Evolutionary conservation across 225 moss, liverwort and hornwort genomes (phyloP).

Genomic region (Takakia lepidozioides): DNA sequence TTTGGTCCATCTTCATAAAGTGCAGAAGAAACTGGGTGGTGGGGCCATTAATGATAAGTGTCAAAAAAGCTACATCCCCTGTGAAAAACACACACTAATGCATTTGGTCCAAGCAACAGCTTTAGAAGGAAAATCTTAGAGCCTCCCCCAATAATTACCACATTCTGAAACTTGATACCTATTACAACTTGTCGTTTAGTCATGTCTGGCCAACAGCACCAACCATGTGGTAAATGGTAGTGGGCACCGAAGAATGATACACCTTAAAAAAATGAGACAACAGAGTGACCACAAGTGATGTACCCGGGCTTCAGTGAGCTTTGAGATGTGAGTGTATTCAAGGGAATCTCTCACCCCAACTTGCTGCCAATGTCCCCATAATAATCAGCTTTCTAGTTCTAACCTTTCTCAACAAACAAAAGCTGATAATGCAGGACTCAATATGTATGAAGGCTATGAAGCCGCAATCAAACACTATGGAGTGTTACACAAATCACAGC

Average conservation of each 20-base stretch:
- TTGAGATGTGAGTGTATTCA: slow-evolving; percentile 32
- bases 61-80: slow-evolving; percentile 88
- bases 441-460: neutral
- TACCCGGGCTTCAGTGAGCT: slow-evolving; percentile 71
- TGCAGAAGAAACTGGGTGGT: slow-evolving; percentile 81
- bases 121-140: slow-evolving; percentile 16
- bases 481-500: no score
- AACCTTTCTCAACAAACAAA: neutral
- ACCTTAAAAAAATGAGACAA: neutral
- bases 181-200: no score
- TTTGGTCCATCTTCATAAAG: slow-evolving; percentile 47
- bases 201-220: no score
- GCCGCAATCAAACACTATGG: no score
- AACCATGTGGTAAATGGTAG: no score
- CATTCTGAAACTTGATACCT: no score
- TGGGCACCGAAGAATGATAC: no score
- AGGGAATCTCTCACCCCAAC: slow-evolving; percentile 22
- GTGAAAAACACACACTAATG: slow-evolving; percentile 94
- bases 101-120: slow-evolving; percentile 22
- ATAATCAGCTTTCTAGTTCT: neutral
- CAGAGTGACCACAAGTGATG: neutral
- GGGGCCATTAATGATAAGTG: slow-evolving; percentile 85
- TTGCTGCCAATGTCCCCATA: slow-evolving; percentile 38
- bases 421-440: neutral
- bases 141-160: no score